Percentiles rank a stretch among this genome's conserved stretches.
phyloP scores from a whole-genome alignment of 352 stramenopile genomes.

The Aphanomyces cochlioides region DNA sequence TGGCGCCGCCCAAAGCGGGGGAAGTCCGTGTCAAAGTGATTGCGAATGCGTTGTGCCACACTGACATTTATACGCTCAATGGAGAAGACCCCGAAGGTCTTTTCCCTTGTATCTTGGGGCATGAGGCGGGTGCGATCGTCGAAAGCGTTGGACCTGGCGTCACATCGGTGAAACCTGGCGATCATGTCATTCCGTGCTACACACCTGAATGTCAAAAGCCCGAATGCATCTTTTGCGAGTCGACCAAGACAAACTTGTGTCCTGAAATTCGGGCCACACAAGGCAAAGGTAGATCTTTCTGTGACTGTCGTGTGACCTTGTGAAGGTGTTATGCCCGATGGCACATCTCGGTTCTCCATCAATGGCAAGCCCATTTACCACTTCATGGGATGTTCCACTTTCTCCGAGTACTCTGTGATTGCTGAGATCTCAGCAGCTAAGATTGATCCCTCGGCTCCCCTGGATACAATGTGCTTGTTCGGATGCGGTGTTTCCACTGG shows the following conservation, averaged over 20 bases:
- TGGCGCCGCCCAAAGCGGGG: constrained; percentile 43
- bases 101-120: constrained; percentile 89
- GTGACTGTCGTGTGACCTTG: background rate
- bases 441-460: constrained; percentile 65
- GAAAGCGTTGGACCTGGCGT: constrained; percentile 71
- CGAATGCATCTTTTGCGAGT: constrained; percentile 83
- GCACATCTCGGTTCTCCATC: constrained; percentile 48
- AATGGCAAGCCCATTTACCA: constrained; percentile 47
- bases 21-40: constrained; percentile 84
- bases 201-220: constrained; percentile 39
- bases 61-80: constrained; percentile 63
- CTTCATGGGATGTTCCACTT: constrained; percentile 84
- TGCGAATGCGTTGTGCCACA: constrained; percentile 83
- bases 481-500: constrained; percentile 44
- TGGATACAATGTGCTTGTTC: constrained; percentile 72
- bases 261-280: constrained; percentile 73
- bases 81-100: constrained; percentile 77
- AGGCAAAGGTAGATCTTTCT: constrained; percentile 44
- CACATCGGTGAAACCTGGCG: constrained; percentile 64
- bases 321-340: constrained; percentile 55
- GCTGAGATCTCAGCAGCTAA: constrained; percentile 87
- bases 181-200: constrained; percentile 62
- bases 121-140: constrained; percentile 85
- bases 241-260: constrained; percentile 87
- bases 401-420: constrained; percentile 86